Evolutionary conservation across 2,329 filamentous ascomycete genomes (phyloP).

Genomic region (Neonectria magnoliae): DNA sequence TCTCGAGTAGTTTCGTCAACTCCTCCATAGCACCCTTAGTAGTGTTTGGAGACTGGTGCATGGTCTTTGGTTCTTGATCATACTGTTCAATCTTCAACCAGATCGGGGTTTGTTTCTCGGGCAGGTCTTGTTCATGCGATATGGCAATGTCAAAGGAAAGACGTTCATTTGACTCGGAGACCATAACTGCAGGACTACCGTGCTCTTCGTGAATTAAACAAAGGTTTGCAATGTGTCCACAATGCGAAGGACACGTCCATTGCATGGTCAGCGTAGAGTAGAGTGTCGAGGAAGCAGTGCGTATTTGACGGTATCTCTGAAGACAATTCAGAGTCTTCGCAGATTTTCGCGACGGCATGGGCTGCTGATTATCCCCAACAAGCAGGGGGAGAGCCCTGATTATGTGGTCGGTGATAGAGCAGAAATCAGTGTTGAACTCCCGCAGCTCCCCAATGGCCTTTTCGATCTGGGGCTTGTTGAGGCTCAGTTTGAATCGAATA

Average conservation of each 20-base stretch:
- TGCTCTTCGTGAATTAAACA: background rate
- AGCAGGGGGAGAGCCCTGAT: background rate
- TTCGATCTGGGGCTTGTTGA: background rate
- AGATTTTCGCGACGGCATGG: background rate
- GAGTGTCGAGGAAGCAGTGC: background rate
- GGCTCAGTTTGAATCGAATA: background rate
- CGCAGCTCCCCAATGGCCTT: background rate
- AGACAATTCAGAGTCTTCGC: background rate
- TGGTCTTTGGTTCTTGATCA: background rate
- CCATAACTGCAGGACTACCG: background rate
- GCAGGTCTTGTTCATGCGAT: background rate
- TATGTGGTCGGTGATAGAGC: background rate
- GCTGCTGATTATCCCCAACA: background rate
- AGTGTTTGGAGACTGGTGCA: background rate
- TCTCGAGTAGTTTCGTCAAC: background rate
- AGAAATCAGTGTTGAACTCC: background rate
- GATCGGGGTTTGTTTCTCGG: background rate
- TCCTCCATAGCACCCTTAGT: background rate
- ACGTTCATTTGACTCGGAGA: background rate
- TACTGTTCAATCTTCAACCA: background rate
- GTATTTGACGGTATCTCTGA: background rate
- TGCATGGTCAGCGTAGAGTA: background rate
- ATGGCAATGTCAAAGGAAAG: background rate
- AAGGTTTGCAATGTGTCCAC: background rate
- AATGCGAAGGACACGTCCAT: background rate